Percentiles rank a stretch among this genome's conserved stretches.
These are phyloP conservation scores for Amoebophrya sp. DNA, from an alignment of 169 alveolate species.

Conservation along the genomic window DNA sequence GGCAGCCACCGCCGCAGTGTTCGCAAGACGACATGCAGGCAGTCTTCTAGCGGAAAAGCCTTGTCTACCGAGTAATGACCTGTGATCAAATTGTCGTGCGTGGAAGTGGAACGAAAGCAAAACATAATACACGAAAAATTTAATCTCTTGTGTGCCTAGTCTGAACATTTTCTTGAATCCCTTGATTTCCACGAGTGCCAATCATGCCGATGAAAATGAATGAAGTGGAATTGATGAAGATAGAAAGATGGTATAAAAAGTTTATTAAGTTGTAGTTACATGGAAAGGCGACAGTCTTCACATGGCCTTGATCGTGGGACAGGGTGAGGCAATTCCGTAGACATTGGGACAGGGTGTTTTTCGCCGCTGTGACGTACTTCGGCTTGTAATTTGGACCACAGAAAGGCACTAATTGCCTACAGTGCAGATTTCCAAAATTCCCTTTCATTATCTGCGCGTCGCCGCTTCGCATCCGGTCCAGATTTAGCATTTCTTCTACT, in stretches of 20 bases:
- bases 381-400: not conserved
- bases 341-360: conserved; percentile 1
- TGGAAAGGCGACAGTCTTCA: not conserved
- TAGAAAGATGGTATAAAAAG: too few relatives aligned
- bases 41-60: not conserved
- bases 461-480: not conserved
- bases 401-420: not conserved
- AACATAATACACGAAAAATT: too few relatives aligned
- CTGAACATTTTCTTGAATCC: too few relatives aligned
- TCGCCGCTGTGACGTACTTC: conserved; percentile 8
- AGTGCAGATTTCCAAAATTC: not conserved
- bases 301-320: not conserved
- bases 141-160: too few relatives aligned
- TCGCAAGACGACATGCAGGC: not conserved
- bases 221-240: too few relatives aligned
- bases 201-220: too few relatives aligned
- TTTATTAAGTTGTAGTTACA: too few relatives aligned
- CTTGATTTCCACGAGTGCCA: too few relatives aligned
- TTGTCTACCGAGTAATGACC: not conserved
- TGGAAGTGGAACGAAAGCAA: too few relatives aligned
- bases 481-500: not conserved
- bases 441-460: not conserved
- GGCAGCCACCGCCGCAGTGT: conserved; percentile 26
- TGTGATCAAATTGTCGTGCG: too few relatives aligned
- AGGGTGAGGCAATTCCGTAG: not conserved